Conservation (phyloP, 2,329 filamentous ascomycete species). For the Tolypocladium nubicola region DNA sequence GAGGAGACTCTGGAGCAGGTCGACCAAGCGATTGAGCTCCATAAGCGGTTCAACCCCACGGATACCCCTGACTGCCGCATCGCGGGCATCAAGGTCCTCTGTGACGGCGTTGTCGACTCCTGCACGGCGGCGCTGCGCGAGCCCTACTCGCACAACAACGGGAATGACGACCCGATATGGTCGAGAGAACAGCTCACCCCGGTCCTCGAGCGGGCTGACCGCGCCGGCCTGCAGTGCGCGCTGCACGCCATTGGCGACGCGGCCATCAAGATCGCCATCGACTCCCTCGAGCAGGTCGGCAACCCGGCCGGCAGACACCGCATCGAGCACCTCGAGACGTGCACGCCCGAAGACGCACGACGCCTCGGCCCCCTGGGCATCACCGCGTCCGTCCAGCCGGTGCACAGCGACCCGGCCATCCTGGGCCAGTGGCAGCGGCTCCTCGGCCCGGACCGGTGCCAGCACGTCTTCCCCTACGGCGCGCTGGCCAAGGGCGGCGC, state of each 20-base stretch:
- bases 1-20: neutral
- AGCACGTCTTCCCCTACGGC: neutral
- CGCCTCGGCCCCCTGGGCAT: conserved; percentile 46
- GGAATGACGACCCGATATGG: neutral
- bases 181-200: neutral
- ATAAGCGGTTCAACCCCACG: neutral
- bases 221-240: conserved; percentile 45
- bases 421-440: neutral
- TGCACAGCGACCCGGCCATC: conserved; percentile 22
- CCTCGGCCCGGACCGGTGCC: neutral
- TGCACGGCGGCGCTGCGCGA: neutral
- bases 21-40: neutral
- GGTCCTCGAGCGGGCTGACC: conserved; percentile 41
- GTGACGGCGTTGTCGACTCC: neutral
- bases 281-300: conserved; percentile 31
- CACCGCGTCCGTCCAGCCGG: conserved; percentile 45
- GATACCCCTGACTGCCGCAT: neutral
- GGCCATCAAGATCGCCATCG: conserved; percentile 44
- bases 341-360: conserved; percentile 40
- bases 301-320: conserved; percentile 40
- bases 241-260: conserved; percentile 54
- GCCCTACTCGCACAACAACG: neutral
- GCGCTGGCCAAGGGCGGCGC: neutral
- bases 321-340: conserved; percentile 54
- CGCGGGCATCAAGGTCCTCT: neutral